Evolutionary conservation across 495 filamentous ascomycete species (phyloP).

Genomic region (Parachaetomium inaequale): DNA sequence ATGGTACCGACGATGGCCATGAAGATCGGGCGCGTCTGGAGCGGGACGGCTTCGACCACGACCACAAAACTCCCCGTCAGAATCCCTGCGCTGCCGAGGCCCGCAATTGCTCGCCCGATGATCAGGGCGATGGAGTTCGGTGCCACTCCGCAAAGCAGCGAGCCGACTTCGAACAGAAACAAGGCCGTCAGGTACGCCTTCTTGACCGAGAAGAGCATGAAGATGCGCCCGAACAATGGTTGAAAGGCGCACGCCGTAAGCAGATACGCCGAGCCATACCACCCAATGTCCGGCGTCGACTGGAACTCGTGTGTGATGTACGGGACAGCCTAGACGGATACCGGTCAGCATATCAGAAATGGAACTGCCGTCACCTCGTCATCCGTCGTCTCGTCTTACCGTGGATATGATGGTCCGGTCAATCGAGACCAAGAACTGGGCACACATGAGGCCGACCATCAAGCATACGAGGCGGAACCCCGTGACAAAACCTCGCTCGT

Average conservation of each 20-base stretch:
- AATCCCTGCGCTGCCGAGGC: conserved; percentile 45
- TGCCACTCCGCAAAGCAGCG: conserved; percentile 53
- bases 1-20: conserved; percentile 37
- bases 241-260: conserved; percentile 44
- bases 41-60: conserved; percentile 48
- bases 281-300: conserved; percentile 49
- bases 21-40: conserved; percentile 42
- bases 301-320: conserved; percentile 46
- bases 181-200: conserved; percentile 41
- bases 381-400: conserved; percentile 22
- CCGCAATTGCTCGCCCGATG: conserved; percentile 56
- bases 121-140: conserved; percentile 52
- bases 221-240: conserved; percentile 52
- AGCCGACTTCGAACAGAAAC: conserved; percentile 50
- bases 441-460: conserved; percentile 37
- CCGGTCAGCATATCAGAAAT: conserved; percentile 9
- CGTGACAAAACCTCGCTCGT: conserved; percentile 26
- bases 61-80: conserved; percentile 45
- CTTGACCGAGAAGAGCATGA: conserved; percentile 45
- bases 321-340: conserved; percentile 24
- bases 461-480: conserved; percentile 32
- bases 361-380: background rate
- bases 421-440: conserved; percentile 41
- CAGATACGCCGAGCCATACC: conserved; percentile 56
- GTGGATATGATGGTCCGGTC: conserved; percentile 46